Base-by-base conservation (phyloP, 2,329 filamentous ascomycete genomes). In the Penicillium fuscoglaucum region DNA sequence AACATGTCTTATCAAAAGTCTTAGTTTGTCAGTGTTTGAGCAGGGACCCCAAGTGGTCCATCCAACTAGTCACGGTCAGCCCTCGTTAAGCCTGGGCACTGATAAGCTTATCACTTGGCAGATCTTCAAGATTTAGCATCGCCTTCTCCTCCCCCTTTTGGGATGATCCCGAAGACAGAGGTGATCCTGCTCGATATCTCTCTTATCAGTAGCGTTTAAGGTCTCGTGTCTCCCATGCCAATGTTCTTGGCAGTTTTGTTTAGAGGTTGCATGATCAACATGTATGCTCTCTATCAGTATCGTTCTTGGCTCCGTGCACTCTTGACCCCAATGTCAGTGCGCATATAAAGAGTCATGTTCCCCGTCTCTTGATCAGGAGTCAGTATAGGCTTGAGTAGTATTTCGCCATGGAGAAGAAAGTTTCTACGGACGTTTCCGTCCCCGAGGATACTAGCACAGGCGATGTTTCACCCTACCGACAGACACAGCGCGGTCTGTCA, bases 401-500 rank as follows among this genome's bases (percentile, higher is more conserved):
- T 48, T 43, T 37, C 21, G 33, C 24, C 43, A 63, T 54, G 55
- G 65, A 69, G 50, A 71, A 70, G 39, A 60, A 61, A 49, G 35
- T 41, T 10, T 62, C 59, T 7, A 44, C 57, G 13, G 50, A 66
- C 24, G 54, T 65, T 21, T 54, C 50, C 17, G 40, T 58, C 47
- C 50, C 55, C 0, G 57, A 64, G 12, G 63, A 69, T 57, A 46
- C 53, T 21, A 45, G 47, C 21, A 17, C 43, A 1, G 69, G 67
- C 5, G 64, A 54, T 5, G 39, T 67, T 15, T 24, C 55, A n/a
- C 52, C 66, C 0, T 61, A 61, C 21, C 50, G 54, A 6, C 29
- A 67, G 43, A 71, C 68, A 1, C 55, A 76, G 45, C 73, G 76
- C 43, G 73, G 72, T 50, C 64, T 78, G 28, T 71, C 73, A 19